Evolutionary conservation across 2,329 filamentous ascomycete genomes (phyloP).

Genomic region (Scytalidium lignicola): DNA sequence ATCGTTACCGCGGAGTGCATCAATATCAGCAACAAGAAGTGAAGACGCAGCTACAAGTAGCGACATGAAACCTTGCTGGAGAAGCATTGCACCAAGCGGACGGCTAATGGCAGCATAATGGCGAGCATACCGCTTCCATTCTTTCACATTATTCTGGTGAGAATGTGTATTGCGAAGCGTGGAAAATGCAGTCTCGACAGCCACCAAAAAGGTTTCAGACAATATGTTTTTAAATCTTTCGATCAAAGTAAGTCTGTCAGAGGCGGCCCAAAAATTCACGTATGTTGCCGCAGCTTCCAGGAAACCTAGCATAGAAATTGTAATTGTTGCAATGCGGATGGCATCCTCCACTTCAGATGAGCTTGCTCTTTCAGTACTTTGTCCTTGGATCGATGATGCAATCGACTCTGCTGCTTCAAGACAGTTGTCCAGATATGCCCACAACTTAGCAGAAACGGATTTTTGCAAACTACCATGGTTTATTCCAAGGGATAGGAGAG

Average conservation of each 20-base stretch:
- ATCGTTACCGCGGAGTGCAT: constrained; percentile 54
- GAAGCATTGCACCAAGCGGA: constrained; percentile 83
- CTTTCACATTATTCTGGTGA: constrained; percentile 60
- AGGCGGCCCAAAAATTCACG: constrained; percentile 73
- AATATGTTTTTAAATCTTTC: constrained; percentile 67
- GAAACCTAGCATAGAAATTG: constrained; percentile 85
- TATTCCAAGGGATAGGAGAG: constrained; percentile 74
- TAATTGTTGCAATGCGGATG: constrained; percentile 66
- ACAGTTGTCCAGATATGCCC: constrained; percentile 69
- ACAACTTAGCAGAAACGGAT: constrained; percentile 60
- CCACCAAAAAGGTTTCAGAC: constrained; percentile 78
- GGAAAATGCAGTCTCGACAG: constrained; percentile 84
- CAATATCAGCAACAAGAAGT: constrained; percentile 60
- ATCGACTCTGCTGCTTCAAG: constrained; percentile 49
- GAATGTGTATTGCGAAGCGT: constrained; percentile 77
- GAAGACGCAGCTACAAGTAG: constrained; percentile 76
- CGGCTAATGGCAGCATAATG: constrained; percentile 76
- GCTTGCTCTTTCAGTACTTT: constrained; percentile 48
- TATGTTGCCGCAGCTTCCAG: constrained; percentile 75
- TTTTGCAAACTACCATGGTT: constrained; percentile 66
- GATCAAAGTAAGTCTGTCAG: constrained; percentile 69
- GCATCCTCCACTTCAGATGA: constrained; percentile 53
- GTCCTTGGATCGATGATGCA: constrained; percentile 47
- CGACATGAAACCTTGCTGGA: constrained; percentile 85
- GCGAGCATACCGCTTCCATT: constrained; percentile 83